These are phyloP conservation scores for Telopea speciosissima DNA, from an alignment of 177 flowering plant species.

Conservation along the genomic window DNA sequence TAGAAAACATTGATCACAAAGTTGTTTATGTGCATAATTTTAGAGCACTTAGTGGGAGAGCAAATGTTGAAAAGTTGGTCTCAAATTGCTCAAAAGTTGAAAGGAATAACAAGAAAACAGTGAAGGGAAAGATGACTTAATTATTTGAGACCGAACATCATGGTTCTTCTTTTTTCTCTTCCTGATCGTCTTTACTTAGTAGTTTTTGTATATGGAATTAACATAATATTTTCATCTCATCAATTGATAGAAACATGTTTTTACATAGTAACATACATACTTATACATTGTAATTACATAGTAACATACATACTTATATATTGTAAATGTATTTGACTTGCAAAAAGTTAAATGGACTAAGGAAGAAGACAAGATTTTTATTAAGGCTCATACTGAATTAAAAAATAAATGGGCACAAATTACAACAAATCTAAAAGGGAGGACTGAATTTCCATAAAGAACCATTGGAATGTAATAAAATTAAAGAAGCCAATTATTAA, in stretches of 20 bases:
- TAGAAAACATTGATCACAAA: background rate
- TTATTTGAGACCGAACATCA: slow-evolving; percentile 74
- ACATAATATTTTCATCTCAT: background rate
- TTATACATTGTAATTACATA: background rate
- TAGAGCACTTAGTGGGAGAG: slow-evolving; percentile 42
- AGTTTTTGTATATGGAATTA: background rate
- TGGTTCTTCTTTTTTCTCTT: no score
- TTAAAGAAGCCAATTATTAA: no score
- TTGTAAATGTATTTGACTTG: slow-evolving; percentile 6
- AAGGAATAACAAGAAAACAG: slow-evolving; percentile 76
- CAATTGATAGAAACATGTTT: no score
- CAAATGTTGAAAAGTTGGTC: slow-evolving; percentile 53
- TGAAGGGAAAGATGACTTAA: slow-evolving; percentile 95
- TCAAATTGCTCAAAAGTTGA: no score
- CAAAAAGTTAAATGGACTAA: slow-evolving; percentile 65
- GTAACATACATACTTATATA: no score
- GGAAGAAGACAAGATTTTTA: slow-evolving; percentile 51
- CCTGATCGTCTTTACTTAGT: background rate
- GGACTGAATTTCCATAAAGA: slow-evolving; percentile 66
- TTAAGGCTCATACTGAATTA: slow-evolving; percentile 44
- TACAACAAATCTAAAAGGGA: slow-evolving; percentile 47
- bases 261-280: background rate
- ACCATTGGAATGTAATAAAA: slow-evolving; percentile 76
- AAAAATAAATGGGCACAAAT: slow-evolving; percentile 76
- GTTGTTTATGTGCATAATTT: no score